These are phyloP conservation scores for Fraxinus paxiana DNA, from an alignment of 305 asterid genomes.

Conservation along the genomic window DNA sequence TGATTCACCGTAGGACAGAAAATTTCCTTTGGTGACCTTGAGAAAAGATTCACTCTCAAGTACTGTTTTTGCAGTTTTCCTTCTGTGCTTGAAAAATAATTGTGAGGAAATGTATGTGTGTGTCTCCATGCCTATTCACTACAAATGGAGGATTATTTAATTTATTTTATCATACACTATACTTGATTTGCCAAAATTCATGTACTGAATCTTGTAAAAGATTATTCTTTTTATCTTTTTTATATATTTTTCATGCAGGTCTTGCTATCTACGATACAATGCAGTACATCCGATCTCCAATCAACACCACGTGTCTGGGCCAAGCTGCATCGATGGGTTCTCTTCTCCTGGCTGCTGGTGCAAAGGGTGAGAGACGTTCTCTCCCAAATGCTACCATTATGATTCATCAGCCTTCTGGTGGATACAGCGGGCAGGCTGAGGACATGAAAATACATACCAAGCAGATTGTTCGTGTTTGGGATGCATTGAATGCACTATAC, in stretches of 20 bases:
- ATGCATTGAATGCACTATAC: slow-evolving; percentile 62
- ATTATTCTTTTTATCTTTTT: background rate
- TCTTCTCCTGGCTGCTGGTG: slow-evolving; percentile 91
- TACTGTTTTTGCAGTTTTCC: background rate
- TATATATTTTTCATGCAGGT: slow-evolving; percentile 38
- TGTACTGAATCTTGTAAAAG: background rate
- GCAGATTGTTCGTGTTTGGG: slow-evolving; percentile 86
- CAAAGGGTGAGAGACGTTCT: slow-evolving; percentile 83
- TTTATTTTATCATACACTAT: background rate
- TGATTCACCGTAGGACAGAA: background rate
- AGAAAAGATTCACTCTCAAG: background rate
- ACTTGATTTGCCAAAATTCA: background rate
- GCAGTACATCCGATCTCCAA: slow-evolving; percentile 91
- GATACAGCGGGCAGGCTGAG: slow-evolving; percentile 87
- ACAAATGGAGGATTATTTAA: background rate
- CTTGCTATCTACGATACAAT: slow-evolving; percentile 95
- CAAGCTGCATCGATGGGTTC: slow-evolving; percentile 99
- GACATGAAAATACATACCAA: slow-evolving; percentile 81
- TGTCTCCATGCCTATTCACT: background rate
- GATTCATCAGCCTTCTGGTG: slow-evolving; percentile 97
- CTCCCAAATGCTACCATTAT: slow-evolving; percentile 89
- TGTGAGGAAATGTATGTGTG: background rate
- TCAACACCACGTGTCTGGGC: slow-evolving; percentile 83
- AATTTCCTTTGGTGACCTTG: background rate
- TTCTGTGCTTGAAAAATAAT: background rate